These are phyloP conservation scores for Euphorbia peplus DNA, from an alignment of 345 rosid genomes.

Conservation along the genomic window DNA sequence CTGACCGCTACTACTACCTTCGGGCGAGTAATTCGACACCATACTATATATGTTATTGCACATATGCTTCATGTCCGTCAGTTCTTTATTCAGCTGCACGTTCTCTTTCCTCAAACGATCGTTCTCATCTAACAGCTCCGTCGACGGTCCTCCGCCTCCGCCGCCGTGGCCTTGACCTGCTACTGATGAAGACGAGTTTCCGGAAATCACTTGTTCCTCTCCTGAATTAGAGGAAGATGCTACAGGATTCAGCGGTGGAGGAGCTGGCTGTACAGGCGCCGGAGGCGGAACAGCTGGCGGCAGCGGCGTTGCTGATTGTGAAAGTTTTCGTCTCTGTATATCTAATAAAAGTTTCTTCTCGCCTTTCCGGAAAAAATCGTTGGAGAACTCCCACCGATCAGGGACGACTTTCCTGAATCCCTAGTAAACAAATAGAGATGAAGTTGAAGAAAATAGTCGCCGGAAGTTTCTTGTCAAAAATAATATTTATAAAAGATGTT, in stretches of 20 bases:
- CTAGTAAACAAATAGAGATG: conserved; percentile 27
- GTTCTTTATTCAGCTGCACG: conserved; percentile 27
- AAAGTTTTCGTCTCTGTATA: conserved; percentile 75
- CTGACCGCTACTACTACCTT: neutral
- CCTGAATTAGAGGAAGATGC: conserved; percentile 33
- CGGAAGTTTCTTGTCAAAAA: too few relatives aligned
- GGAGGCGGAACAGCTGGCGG: neutral
- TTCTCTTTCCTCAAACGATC: conserved; percentile 44
- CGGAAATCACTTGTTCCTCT: conserved; percentile 28
- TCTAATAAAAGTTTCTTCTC: conserved; percentile 67
- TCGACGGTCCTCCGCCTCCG: conserved; percentile 11
- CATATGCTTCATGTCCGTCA: conserved; percentile 34
- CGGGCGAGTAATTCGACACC: conserved; percentile 26
- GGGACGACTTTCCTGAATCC: conserved; percentile 84
- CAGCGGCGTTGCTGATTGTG: conserved; percentile 13
- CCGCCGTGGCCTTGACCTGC: neutral
- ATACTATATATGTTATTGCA: conserved; percentile 32
- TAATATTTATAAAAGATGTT: too few relatives aligned
- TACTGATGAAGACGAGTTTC: conserved; percentile 19
- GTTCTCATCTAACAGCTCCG: conserved; percentile 41
- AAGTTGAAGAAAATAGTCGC: neutral
- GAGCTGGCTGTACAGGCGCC: neutral
- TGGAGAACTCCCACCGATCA: conserved; percentile 95
- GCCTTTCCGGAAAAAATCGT: conserved; percentile 70
- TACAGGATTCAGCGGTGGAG: conserved; percentile 32